phyloP scores from a whole-genome alignment of 2,329 filamentous ascomycete species.

The Aphanoascus verrucosus region DNA sequence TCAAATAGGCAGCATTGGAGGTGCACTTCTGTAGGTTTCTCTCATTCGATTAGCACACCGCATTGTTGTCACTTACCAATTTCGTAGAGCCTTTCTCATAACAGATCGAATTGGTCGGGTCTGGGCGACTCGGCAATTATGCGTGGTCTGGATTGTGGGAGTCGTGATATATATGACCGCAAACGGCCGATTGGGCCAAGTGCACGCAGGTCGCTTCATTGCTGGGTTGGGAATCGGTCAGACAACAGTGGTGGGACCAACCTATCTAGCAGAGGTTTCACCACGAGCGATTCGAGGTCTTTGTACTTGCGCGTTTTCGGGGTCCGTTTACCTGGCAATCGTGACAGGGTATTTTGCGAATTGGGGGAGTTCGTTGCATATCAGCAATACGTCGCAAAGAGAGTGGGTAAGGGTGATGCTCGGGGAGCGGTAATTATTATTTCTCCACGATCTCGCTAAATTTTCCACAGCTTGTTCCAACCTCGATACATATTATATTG shows the following conservation, averaged over 20 bases:
- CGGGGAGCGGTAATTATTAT: neutral
- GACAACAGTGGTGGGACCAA: conserved; percentile 43
- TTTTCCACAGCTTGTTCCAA: conserved; percentile 46
- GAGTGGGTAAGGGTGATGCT: conserved; percentile 37
- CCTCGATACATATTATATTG: conserved; percentile 65
- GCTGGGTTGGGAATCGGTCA: conserved; percentile 36
- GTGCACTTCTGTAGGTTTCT: conserved; percentile 48
- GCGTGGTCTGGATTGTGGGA: conserved; percentile 34
- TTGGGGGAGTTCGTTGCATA: conserved; percentile 49
- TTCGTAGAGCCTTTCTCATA: conserved; percentile 39
- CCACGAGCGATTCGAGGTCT: conserved; percentile 60
- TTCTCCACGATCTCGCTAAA: neutral
- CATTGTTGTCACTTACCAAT: too few species aligned
- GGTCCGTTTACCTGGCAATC: conserved; percentile 65
- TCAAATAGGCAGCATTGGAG: conserved; percentile 63
- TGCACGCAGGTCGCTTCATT: conserved; percentile 38
- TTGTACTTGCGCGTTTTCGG: conserved; percentile 60
- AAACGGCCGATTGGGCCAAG: conserved; percentile 29
- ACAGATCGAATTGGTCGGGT: conserved; percentile 40
- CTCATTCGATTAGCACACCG: neutral
- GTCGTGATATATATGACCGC: conserved; percentile 37
- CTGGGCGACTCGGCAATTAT: conserved; percentile 33
- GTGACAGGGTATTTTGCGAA: conserved; percentile 70
- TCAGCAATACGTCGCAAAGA: conserved; percentile 34
- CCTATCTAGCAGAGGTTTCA: conserved; percentile 63